A percentile compares a stretch with the other conserved stretches of the same genome.
Conservation (phyloP, 2,329 filamentous ascomycete genomes). For the Neurospora crassa region DNA sequence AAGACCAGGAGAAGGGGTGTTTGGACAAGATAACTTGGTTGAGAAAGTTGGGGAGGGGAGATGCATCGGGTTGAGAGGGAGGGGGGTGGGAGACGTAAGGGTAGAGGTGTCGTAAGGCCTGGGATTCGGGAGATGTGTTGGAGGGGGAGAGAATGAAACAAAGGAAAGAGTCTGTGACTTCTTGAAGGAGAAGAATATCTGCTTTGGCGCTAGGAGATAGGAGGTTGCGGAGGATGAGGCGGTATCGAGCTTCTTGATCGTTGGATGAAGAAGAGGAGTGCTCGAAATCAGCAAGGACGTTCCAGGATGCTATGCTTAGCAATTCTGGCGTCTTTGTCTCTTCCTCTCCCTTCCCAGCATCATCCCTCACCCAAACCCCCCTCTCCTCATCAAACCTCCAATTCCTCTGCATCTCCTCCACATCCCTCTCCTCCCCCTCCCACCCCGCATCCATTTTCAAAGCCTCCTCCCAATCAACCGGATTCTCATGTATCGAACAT, state of each 20-base stretch:
- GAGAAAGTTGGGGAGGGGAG: conserved; percentile 48
- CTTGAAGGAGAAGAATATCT: conserved; percentile 47
- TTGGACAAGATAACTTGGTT: conserved; percentile 53
- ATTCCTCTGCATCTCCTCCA: not conserved
- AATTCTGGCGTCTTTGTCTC: conserved; percentile 2
- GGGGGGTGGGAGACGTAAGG: conserved; percentile 49
- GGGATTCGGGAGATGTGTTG: conserved; percentile 17
- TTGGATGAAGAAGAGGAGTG: conserved; percentile 29
- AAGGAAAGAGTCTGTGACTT: conserved; percentile 56
- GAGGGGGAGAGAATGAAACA: conserved; percentile 35
- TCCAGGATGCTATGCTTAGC: conserved; percentile 38
- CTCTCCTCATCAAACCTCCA: conserved; percentile 13
- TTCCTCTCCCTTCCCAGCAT: not conserved
- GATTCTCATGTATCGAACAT: not conserved
- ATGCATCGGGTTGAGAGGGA: conserved; percentile 38
- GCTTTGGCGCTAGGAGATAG: conserved; percentile 31
- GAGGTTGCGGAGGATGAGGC: conserved; percentile 33
- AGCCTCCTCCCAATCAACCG: conserved; percentile 13
- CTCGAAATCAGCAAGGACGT: conserved; percentile 41
- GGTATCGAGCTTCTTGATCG: conserved; percentile 26
- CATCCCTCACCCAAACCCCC: conserved; percentile 9
- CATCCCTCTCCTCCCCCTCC: not conserved
- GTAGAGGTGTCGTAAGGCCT: conserved; percentile 36
- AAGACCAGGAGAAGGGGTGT: conserved; percentile 44
- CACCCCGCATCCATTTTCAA: conserved; percentile 14